Base-by-base conservation (phyloP, 495 filamentous ascomycete genomes). In the Xylaria curta region DNA sequence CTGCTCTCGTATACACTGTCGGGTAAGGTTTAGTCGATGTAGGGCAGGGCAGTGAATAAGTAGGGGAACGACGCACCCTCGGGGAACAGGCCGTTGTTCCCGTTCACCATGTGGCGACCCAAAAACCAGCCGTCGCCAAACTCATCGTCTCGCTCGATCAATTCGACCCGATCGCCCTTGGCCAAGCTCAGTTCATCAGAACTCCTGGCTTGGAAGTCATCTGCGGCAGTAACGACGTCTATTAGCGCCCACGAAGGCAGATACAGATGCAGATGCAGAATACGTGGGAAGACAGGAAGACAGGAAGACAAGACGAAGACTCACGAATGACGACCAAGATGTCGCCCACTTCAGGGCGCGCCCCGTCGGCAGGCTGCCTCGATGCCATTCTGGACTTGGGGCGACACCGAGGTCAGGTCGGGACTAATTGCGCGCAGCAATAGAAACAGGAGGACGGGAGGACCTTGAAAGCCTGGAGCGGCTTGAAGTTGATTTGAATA, bases 51-150 rank as follows among this genome's bases (percentile, higher is more conserved):
- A 46, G 61, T 26, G 46, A 36, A 49, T 51, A 47, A 59, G 12
- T 40, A 12, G 70, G 51, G 42, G 15, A 40, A 54, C 87, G 72
- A 59, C 87, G 71, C 83, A 97, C 94, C 92, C 87, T 94, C 94
- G 19, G 95, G 95, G 79, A 98, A 97, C 42, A 98, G 87, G 56
- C 95, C 95, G 59, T 87, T 95, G 72, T 89, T 89, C 44, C 88
- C 90, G 76, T 91, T 94, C 61, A 86, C 83, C 73, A 91, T 71
- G 80, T 97, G 93, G 78, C 91, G 90, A 36, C 97, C 97, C 73
- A 97, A 81, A 82, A 93, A 99, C 97, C 97, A 99, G 66, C 96
- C 97, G 84, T 99, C 97, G 63, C 93, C 93, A 81, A 98, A 99
- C 75, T 97, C 97, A 79, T 98, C 95, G 80, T 98, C 95, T 64